phyloP scores from a whole-genome alignment of 805 yeast species.

The Barnettozyma vustinii region DNA sequence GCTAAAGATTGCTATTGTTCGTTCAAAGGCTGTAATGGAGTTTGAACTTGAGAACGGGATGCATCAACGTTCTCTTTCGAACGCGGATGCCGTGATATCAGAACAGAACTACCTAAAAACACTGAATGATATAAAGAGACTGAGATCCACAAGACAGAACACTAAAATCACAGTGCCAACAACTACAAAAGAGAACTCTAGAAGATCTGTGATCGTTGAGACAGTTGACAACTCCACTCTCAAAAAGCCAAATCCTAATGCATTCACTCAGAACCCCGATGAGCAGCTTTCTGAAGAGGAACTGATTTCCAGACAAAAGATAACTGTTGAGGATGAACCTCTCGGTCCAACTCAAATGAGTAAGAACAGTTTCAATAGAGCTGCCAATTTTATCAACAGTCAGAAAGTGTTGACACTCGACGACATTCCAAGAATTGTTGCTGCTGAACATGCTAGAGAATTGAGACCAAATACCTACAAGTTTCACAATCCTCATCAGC shows the following conservation, averaged over 20 bases:
- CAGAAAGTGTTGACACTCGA: slow-evolving; percentile 87
- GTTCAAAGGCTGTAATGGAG: slow-evolving; percentile 61
- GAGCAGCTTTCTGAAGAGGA: slow-evolving; percentile 15
- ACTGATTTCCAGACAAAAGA: slow-evolving; percentile 20
- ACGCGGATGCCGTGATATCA: slow-evolving; percentile 20
- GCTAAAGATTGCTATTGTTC: slow-evolving; percentile 75
- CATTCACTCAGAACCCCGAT: slow-evolving; percentile 2
- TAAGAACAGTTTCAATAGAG: slow-evolving; percentile 47
- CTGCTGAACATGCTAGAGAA: slow-evolving; percentile 93
- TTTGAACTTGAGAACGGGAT: slow-evolving; percentile 21
- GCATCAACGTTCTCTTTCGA: slow-evolving; percentile 3
- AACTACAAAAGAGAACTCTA: slow-evolving; percentile 52
- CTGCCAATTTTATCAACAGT: slow-evolving; percentile 66
- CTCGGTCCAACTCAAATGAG: slow-evolving; percentile 50
- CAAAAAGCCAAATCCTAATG: not conserved
- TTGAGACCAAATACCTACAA: slow-evolving; percentile 89
- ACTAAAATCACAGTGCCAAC: slow-evolving; percentile 41
- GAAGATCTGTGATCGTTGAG: slow-evolving; percentile 60
- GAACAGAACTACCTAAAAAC: slow-evolving; percentile 62
- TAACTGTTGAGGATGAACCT: slow-evolving; percentile 29
- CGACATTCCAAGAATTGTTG: slow-evolving; percentile 95
- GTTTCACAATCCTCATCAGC: slow-evolving; percentile 50
- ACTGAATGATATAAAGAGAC: slow-evolving; percentile 67
- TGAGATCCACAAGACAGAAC: slow-evolving; percentile 68
- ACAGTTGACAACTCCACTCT: slow-evolving; percentile 21